A percentile compares a stretch with the other conserved stretches of the same genome.
Conservation (phyloP, 2,329 filamentous ascomycete genomes). For the Chaetomiaceae sp. region DNA sequence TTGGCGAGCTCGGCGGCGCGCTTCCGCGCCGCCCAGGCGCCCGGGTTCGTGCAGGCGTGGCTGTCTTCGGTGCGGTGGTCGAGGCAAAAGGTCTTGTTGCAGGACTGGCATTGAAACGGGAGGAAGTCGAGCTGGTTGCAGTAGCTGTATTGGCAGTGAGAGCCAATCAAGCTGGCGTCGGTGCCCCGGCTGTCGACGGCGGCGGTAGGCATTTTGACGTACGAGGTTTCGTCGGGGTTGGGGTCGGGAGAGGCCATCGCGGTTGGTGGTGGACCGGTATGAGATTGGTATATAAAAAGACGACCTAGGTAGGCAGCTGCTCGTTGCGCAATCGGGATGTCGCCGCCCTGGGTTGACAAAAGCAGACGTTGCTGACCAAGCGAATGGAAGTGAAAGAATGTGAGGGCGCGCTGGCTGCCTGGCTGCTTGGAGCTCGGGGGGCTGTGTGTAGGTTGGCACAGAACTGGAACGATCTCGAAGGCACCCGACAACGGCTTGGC, state of each 20-base stretch:
- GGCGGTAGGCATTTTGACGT: conserved; percentile 61
- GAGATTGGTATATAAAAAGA: too few species aligned
- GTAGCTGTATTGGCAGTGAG: conserved; percentile 85
- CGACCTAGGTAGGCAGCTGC: conserved; percentile 2
- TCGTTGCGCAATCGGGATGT: neutral
- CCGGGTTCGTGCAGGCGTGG: conserved; percentile 62
- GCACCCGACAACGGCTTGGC: conserved; percentile 15
- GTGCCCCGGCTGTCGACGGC: conserved; percentile 41
- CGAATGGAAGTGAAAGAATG: neutral
- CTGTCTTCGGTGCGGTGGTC: conserved; percentile 85
- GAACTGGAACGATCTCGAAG: conserved; percentile 27
- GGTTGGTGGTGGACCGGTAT: conserved; percentile 24
- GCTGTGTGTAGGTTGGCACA: neutral
- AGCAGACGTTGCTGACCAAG: conserved; percentile 18
- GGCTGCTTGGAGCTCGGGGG: neutral
- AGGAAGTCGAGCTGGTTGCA: conserved; percentile 96
- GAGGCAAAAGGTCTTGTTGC: conserved; percentile 78
- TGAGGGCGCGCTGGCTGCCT: neutral
- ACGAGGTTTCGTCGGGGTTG: conserved; percentile 48
- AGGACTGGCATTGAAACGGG: conserved; percentile 90
- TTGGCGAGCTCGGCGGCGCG: conserved; percentile 51
- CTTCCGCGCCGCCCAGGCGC: conserved; percentile 58
- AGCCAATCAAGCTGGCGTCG: conserved; percentile 81
- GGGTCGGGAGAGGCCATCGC: conserved; percentile 52
- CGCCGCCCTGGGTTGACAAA: neutral